Percentiles rank a stretch among this genome's conserved stretches.
These are phyloP conservation scores for Gnomoniopsis smithogilvyi DNA, from an alignment of 2,329 filamentous ascomycete genomes.

Conservation along the genomic window DNA sequence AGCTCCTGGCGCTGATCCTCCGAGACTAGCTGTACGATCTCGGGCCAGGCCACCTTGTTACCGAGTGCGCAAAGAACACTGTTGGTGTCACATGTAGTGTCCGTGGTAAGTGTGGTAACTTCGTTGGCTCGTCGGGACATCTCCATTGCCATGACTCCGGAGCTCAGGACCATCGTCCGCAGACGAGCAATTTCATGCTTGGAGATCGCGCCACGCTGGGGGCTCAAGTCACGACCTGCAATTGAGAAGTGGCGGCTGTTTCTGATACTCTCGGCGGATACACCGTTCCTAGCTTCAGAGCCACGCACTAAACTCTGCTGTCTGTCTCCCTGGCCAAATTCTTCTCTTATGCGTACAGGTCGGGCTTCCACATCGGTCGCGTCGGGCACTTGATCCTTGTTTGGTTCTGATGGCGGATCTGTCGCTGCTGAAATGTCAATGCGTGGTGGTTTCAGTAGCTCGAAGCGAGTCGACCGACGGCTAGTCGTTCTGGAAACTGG, in stretches of 20 bases:
- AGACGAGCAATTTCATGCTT: slow-evolving; percentile 79
- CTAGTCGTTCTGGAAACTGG: slow-evolving; percentile 32
- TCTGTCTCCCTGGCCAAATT: slow-evolving; percentile 30
- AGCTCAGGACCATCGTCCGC: slow-evolving; percentile 71
- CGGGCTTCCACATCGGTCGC: slow-evolving; percentile 37
- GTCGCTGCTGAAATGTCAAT: slow-evolving; percentile 45
- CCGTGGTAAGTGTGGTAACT: slow-evolving; percentile 34
- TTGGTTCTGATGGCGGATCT: slow-evolving; percentile 23
- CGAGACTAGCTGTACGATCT: slow-evolving; percentile 40
- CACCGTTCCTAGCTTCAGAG: slow-evolving; percentile 18
- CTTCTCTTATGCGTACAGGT: slow-evolving; percentile 27
- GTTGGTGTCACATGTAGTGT: slow-evolving; percentile 22
- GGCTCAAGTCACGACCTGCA: slow-evolving; percentile 37
- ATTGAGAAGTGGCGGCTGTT: slow-evolving; percentile 48
- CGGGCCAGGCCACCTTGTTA: slow-evolving; percentile 36
- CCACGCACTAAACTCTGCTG: slow-evolving; percentile 29
- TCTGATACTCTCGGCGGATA: slow-evolving; percentile 18
- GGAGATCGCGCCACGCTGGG: slow-evolving; percentile 44
- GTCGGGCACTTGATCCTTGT: slow-evolving; percentile 30
- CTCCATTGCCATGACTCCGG: slow-evolving; percentile 86
- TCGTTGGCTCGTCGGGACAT: slow-evolving; percentile 65
- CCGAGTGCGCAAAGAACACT: slow-evolving; percentile 20
- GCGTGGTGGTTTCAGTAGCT: slow-evolving; percentile 46
- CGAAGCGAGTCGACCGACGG: slow-evolving; percentile 42
- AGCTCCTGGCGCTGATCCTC: slow-evolving; percentile 29